Percentiles rank a stretch among this genome's conserved stretches.
Evolutionary conservation across 2,329 filamentous ascomycete genomes (phyloP).

Genomic region (Ceratocystis huliohia): DNA sequence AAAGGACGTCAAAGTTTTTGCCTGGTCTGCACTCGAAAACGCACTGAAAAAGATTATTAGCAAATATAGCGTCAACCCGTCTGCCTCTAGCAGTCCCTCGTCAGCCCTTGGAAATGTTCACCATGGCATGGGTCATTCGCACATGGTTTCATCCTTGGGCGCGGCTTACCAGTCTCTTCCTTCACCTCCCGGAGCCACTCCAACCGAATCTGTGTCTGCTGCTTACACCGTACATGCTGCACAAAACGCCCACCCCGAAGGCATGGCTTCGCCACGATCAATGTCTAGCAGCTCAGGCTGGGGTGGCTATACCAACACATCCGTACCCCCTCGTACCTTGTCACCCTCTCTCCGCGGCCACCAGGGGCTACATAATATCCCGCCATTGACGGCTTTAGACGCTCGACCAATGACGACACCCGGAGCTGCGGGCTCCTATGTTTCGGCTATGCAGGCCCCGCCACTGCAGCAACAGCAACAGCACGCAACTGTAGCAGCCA

Average conservation of each 20-base stretch:
- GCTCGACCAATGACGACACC: constrained; percentile 26
- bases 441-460: constrained; percentile 30
- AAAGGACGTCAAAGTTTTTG: constrained; percentile 98
- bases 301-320: constrained; percentile 34
- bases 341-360: constrained; percentile 31
- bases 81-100: constrained; percentile 30
- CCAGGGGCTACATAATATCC: constrained; percentile 24
- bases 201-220: constrained; percentile 29
- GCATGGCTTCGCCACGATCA: constrained; percentile 41
- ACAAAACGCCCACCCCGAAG: constrained; percentile 33
- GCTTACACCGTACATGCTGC: constrained; percentile 30
- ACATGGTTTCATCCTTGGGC: constrained; percentile 32
- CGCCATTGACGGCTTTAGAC: constrained; percentile 33
- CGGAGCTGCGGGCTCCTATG: constrained; percentile 28
- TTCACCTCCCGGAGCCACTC: constrained; percentile 32
- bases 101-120: constrained; percentile 20
- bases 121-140: constrained; percentile 21
- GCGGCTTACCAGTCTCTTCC: constrained; percentile 35
- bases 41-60: constrained; percentile 97
- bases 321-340: constrained; percentile 32
- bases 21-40: constrained; percentile 77
- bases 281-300: constrained; percentile 39
- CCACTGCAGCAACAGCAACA: constrained; percentile 31
- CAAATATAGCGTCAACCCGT: constrained; percentile 62
- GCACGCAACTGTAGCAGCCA: constrained; percentile 27